Conservation (phyloP, 1,139 yeast genomes). For the Suhomyces atakaporum region DNA sequence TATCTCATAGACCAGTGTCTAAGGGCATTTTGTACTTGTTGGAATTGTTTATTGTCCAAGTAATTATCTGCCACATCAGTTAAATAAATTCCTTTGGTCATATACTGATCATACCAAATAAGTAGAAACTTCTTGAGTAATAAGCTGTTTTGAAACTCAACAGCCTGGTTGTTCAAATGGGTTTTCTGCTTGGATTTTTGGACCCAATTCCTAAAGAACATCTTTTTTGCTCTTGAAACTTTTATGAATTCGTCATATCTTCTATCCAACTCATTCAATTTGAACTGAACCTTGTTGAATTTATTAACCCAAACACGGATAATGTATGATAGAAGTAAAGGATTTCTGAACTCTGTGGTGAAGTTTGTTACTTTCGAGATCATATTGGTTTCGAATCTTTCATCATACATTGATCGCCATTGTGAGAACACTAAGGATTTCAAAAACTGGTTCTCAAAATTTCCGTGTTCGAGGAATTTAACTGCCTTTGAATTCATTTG, state of each 20-base stretch:
- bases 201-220: slow-evolving; percentile 20
- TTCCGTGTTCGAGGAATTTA: background rate
- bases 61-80: slow-evolving; percentile 33
- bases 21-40: slow-evolving; percentile 27
- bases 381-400: slow-evolving; percentile 19
- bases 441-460: slow-evolving; percentile 11
- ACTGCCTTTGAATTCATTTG: slow-evolving; percentile 7
- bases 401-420: slow-evolving; percentile 24
- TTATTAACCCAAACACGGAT: slow-evolving; percentile 27
- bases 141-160: slow-evolving; percentile 24
- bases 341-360: slow-evolving; percentile 12
- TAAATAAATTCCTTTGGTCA: slow-evolving; percentile 25
- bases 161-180: slow-evolving; percentile 17
- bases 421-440: slow-evolving; percentile 9
- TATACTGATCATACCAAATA: slow-evolving; percentile 38
- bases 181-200: slow-evolving; percentile 12
- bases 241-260: slow-evolving; percentile 17
- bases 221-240: slow-evolving; percentile 12
- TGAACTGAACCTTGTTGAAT: slow-evolving; percentile 19
- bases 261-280: slow-evolving; percentile 16
- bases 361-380: slow-evolving; percentile 21
- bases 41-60: slow-evolving; percentile 31
- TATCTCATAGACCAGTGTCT: slow-evolving; percentile 43
- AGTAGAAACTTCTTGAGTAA: slow-evolving; percentile 32
- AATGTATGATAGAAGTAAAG: slow-evolving; percentile 14